These are phyloP conservation scores for Sclerotinia glacialis DNA, from an alignment of 2,329 filamentous ascomycete species.

Conservation along the genomic window DNA sequence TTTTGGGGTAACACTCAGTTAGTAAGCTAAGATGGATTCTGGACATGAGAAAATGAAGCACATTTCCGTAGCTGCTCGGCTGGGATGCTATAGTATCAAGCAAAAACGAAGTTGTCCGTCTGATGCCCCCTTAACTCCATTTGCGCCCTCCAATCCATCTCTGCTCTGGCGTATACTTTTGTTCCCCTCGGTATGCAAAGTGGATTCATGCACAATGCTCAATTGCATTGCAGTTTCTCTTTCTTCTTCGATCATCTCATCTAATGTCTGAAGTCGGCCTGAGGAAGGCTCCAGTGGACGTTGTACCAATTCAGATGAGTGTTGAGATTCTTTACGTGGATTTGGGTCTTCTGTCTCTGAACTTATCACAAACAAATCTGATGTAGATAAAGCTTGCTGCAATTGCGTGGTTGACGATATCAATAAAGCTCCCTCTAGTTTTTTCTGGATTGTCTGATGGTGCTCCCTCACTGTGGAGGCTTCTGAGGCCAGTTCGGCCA, in stretches of 20 bases:
- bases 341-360: neutral
- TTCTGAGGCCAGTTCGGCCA: neutral
- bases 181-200: neutral
- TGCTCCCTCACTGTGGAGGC: neutral
- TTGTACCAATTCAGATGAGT: neutral
- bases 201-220: neutral
- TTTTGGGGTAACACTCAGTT: neutral
- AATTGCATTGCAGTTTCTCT: neutral
- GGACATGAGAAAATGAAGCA: neutral
- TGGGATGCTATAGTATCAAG: neutral
- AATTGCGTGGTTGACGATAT: neutral
- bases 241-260: slow-evolving; percentile 9
- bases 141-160: neutral
- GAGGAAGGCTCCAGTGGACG: neutral
- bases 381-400: neutral
- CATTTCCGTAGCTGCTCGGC: neutral
- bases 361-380: neutral
- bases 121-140: neutral
- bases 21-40: too few species aligned
- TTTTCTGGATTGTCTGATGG: neutral
- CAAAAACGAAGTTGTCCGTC: neutral
- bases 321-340: neutral
- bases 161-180: neutral
- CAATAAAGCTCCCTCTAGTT: neutral
- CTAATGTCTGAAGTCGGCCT: neutral